phyloP scores from a whole-genome alignment of 257 asterid species.

The Mentha longifolia region DNA sequence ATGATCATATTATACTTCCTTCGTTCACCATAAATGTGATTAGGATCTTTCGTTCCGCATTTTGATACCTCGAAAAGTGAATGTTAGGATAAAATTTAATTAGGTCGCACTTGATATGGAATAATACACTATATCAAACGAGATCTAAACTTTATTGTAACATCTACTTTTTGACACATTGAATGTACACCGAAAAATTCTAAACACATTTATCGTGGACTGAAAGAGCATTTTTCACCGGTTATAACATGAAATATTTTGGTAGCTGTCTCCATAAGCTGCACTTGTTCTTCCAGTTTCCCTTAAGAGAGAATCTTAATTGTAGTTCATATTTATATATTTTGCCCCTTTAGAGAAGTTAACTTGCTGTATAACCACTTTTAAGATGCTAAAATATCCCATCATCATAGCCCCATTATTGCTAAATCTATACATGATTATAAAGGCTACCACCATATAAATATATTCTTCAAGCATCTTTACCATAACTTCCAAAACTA shows the following conservation, averaged over 20 bases:
- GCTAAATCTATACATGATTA: conserved; percentile 33
- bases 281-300: conserved; percentile 27
- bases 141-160: too few relatives aligned
- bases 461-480: conserved; percentile 33
- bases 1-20: too few relatives aligned
- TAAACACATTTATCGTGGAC: too few relatives aligned
- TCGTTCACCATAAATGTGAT: too few relatives aligned
- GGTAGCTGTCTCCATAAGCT: conserved; percentile 32
- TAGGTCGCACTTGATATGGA: too few relatives aligned
- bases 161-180: too few relatives aligned
- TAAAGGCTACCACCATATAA: conserved; percentile 13
- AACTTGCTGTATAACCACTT: conserved; percentile 38
- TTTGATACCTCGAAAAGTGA: too few relatives aligned
- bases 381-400: conserved; percentile 15
- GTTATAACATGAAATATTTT: background rate
- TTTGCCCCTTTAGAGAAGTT: background rate
- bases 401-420: conserved; percentile 52
- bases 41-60: too few relatives aligned
- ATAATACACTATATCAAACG: too few relatives aligned
- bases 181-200: too few relatives aligned
- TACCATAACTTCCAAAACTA: conserved; percentile 29
- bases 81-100: too few relatives aligned
- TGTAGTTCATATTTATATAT: background rate
- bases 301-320: conserved; percentile 3
- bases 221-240: background rate